Conservation (phyloP, 306 rosid genomes). For the Castanea mollissima region DNA sequence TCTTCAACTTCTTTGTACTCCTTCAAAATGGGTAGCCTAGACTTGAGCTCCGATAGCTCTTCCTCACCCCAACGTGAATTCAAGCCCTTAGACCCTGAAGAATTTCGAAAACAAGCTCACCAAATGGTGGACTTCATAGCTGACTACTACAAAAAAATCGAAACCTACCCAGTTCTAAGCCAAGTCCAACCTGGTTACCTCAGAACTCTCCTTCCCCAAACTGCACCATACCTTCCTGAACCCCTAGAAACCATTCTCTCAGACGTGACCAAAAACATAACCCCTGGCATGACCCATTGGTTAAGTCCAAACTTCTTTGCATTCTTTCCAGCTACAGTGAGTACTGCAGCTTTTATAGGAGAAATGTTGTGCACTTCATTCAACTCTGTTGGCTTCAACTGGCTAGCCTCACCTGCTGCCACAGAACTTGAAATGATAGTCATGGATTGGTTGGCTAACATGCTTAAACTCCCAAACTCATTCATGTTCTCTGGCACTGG, state of each 20-base stretch:
- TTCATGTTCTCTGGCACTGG: constrained; percentile 42
- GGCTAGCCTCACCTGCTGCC: constrained; percentile 64
- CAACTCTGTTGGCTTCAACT: constrained; percentile 58
- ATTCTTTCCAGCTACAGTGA: constrained; percentile 45
- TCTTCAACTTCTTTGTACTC: neutral
- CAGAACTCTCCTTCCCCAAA: constrained; percentile 24
- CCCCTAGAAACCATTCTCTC: constrained; percentile 47
- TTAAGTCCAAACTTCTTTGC: constrained; percentile 55
- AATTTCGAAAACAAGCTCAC: constrained; percentile 58
- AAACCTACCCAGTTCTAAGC: constrained; percentile 41
- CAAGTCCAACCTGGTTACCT: constrained; percentile 52
- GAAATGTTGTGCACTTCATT: constrained; percentile 56
- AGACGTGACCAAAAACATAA: constrained; percentile 41
- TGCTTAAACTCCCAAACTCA: constrained; percentile 37
- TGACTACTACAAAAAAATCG: constrained; percentile 43
- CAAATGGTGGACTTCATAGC: constrained; percentile 60
- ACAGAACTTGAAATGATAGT: constrained; percentile 62
- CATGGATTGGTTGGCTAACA: constrained; percentile 63
- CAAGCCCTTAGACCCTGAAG: constrained; percentile 51
- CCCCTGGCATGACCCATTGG: constrained; percentile 75
- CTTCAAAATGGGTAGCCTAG: constrained; percentile 34
- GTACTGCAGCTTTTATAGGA: constrained; percentile 58
- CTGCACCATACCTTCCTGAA: constrained; percentile 46
- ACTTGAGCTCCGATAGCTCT: constrained; percentile 6
- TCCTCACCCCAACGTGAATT: constrained; percentile 2